Evolutionary conservation across 306 rosid genomes (phyloP), one percentile per base, ranked within the genome.

Genomic region (Fragaria iinumae): DNA sequence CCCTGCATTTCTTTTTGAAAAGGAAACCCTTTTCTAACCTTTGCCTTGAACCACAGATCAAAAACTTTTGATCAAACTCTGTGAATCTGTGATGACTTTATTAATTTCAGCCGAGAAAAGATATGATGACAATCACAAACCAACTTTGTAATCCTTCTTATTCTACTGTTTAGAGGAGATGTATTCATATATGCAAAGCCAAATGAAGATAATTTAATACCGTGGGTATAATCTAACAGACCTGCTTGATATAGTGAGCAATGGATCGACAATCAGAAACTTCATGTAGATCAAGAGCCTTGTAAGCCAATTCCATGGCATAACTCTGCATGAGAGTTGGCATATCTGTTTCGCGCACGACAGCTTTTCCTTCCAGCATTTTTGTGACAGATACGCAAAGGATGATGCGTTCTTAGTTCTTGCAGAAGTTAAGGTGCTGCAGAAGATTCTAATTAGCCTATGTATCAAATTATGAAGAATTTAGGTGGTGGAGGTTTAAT

Each of bases 331-430:
- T 79, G 63, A 20, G 66, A 56, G 82, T 77, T 39, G 88, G 73
- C 93, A 90, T 88, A 73, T 92, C 91, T 38, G 88, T 84, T 79
- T 88, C 91, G 34, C 83, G 83, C 82, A 88, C 87, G 77, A 83
- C 89, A 20, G 81, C 90, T 84, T 88, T 92, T 80, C 92, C 93
- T 77, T 92, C 93, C 88, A 90, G 73, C 93, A 90, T 92, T 77
- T 84, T 84, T 25, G 45, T 57, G 56, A 59, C 8, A 41, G 18
- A 48, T 65, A 67, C 3, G 7, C 12, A 11, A 25, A 55, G 17
- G 25, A 39, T 20, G 8, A 65, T 73, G 45, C 13, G 69, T 64
- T 16, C 36, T 59, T 59, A 9, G 34, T 48, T 34, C 72, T 23
- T 57, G 18, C 53, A 49, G 36, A 67, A 69, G 11, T 52, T 20